Percentiles rank a stretch among this genome's conserved stretches.
Conservation (phyloP, 176 grass and related monocot genomes). For the Oryza coarctata region DNA sequence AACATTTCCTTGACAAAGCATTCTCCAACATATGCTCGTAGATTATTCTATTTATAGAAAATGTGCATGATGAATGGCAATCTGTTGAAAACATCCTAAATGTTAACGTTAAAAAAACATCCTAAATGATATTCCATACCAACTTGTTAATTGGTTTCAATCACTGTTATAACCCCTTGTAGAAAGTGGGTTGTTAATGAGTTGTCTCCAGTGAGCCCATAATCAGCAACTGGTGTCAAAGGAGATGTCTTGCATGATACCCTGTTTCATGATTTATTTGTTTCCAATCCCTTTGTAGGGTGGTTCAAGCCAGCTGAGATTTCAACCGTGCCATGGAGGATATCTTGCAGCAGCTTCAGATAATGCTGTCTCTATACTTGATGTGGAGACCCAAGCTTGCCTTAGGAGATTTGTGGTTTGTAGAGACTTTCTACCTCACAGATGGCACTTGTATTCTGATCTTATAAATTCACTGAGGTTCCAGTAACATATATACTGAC, state of each 20-base stretch:
- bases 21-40: background rate
- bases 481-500: background rate
- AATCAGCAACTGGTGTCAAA: constrained; percentile 14
- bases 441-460: background rate
- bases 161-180: background rate
- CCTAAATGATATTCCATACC: background rate
- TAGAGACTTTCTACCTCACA: constrained; percentile 13
- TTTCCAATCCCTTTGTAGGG: constrained; percentile 47
- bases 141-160: constrained; percentile 2
- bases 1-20: background rate
- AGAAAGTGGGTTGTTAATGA: background rate
- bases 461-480: background rate
- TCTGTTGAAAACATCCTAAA: background rate
- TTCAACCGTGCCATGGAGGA: constrained; percentile 67
- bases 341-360: constrained; percentile 78
- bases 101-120: background rate
- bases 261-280: constrained; percentile 29
- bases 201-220: constrained; percentile 1
- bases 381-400: constrained; percentile 81
- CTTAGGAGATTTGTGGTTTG: constrained; percentile 54
- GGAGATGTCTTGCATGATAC: background rate
- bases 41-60: background rate
- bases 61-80: background rate
- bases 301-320: constrained; percentile 83
- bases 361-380: constrained; percentile 70